Conservation (phyloP, 768 basidiomycete genomes). For the Tremella mesenterica region DNA sequence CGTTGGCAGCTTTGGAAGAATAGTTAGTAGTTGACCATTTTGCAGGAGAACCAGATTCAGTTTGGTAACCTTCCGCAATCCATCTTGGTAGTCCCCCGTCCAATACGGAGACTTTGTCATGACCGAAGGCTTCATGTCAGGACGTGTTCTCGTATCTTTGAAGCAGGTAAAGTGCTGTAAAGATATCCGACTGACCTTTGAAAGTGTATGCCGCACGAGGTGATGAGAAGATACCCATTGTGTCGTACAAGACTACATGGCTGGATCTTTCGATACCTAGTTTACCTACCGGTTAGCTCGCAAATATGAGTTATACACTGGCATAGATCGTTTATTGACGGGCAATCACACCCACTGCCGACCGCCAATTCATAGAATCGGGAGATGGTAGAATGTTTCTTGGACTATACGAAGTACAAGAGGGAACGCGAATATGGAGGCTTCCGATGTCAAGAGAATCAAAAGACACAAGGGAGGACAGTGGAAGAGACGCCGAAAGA, state of each 20-base stretch:
- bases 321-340: neutral
- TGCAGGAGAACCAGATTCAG: constrained; percentile 23
- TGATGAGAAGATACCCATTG: constrained; percentile 80
- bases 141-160: neutral
- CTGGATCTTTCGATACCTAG: constrained; percentile 65
- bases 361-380: no score
- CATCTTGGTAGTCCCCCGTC: constrained; percentile 88
- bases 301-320: neutral
- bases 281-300: constrained; percentile 48
- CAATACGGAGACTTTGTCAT: constrained; percentile 72
- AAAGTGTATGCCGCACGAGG: constrained; percentile 93
- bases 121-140: constrained; percentile 58
- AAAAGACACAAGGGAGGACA: neutral
- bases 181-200: constrained; percentile 46
- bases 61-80: constrained; percentile 54
- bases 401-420: neutral
- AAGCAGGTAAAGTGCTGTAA: neutral
- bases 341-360: neutral
- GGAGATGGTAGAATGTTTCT: no score
- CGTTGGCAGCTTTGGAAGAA: constrained; percentile 7
- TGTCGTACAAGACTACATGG: constrained; percentile 85
- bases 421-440: neutral
- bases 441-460: neutral
- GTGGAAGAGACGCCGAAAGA: neutral
- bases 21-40: constrained; percentile 15